Conservation (phyloP, 2,329 filamentous ascomycete genomes). For the Botrytis cinerea region DNA sequence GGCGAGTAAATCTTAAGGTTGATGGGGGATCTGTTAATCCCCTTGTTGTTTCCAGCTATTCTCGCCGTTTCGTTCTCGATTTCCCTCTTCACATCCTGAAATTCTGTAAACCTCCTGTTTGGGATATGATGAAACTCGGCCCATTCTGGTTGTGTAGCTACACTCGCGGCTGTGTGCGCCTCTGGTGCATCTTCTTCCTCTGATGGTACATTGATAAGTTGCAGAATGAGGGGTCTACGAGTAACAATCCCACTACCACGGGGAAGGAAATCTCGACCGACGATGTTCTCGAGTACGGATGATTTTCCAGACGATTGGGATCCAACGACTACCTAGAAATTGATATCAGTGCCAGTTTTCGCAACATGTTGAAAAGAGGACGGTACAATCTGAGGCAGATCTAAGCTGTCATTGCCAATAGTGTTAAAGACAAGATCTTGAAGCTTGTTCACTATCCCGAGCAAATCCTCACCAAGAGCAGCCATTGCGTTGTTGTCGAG, state of each 20-base stretch:
- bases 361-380: conserved; percentile 35
- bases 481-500: conserved; percentile 62
- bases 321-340: conserved; percentile 83
- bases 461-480: conserved; percentile 90
- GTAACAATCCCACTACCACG: conserved; percentile 97
- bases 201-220: conserved; percentile 92
- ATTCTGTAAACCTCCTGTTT: conserved; percentile 85
- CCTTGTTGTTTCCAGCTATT: conserved; percentile 96
- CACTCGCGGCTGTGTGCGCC: conserved; percentile 76
- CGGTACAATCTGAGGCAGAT: conserved; percentile 94
- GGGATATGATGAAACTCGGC: conserved; percentile 96
- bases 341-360: conserved; percentile 29
- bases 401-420: conserved; percentile 96
- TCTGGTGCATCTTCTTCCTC: conserved; percentile 64
- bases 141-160: conserved; percentile 71
- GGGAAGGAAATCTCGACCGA: conserved; percentile 94
- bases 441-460: conserved; percentile 95
- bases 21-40: conserved; percentile 95
- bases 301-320: conserved; percentile 99
- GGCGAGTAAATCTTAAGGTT: conserved; percentile 99
- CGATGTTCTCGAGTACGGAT: conserved; percentile 97
- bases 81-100: conserved; percentile 89
- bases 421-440: conserved; percentile 99
- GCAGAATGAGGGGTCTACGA: conserved; percentile 87
- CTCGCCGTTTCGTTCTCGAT: conserved; percentile 96